Percentiles rank a stretch among this genome's conserved stretches.
Conservation (phyloP, 2,329 filamentous ascomycete genomes). For the Chaetomiaceae sp. region DNA sequence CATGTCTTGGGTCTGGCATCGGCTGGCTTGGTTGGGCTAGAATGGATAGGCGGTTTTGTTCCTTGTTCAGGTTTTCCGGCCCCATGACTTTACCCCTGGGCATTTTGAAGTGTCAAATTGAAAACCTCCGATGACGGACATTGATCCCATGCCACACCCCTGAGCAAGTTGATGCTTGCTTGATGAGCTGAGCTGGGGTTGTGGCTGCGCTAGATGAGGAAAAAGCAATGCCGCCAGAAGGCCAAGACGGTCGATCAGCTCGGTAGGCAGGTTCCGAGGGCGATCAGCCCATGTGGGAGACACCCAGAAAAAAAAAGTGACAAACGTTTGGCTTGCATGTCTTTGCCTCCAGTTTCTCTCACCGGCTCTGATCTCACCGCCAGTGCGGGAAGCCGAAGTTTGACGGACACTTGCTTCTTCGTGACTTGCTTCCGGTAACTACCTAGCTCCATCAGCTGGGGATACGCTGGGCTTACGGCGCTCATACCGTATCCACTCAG, state of each 20-base stretch:
- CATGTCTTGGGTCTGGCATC: constrained; percentile 1
- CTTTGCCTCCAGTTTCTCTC: too few species aligned
- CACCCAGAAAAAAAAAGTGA: too few species aligned
- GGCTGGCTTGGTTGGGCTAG: constrained; percentile 1
- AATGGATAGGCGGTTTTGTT: constrained; percentile 4
- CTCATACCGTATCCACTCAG: too few species aligned
- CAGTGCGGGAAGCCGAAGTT: not conserved
- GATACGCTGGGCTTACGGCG: too few species aligned
- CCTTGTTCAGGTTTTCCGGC: not conserved
- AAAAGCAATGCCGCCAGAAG: not conserved
- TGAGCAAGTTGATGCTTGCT: not conserved
- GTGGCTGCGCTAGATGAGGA: not conserved
- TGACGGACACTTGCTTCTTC: not conserved
- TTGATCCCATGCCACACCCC: not conserved
- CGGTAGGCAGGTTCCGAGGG: not conserved
- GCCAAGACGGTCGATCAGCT: constrained; percentile 5
- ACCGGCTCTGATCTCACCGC: constrained; percentile 1
- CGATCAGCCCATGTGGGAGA: not conserved
- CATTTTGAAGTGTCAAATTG: not conserved
- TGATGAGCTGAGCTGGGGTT: not conserved
- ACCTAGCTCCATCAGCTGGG: not conserved
- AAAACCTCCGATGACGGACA: constrained; percentile 3
- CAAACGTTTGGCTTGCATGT: not conserved
- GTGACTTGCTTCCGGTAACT: not conserved
- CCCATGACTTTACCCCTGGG: not conserved